Percentiles rank a stretch among this genome's conserved stretches.
Evolutionary conservation across 768 basidiomycete genomes (phyloP).

Genomic region (Boletus rubroflammeus): DNA sequence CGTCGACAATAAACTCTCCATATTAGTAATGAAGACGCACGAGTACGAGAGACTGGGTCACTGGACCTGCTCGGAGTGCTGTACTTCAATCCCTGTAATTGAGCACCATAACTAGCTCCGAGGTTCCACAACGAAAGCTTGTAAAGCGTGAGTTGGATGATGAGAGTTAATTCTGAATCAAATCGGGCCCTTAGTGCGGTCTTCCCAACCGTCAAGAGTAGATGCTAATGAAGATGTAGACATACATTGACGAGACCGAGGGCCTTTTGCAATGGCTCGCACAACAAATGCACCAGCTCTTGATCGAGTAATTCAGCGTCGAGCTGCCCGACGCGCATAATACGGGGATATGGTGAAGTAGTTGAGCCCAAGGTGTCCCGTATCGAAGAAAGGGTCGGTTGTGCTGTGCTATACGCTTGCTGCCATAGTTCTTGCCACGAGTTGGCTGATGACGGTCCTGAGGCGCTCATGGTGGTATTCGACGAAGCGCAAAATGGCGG

Average conservation of each 20-base stretch:
- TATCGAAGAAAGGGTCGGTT: conserved; percentile 50
- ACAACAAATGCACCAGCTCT: conserved; percentile 77
- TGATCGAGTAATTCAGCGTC: conserved; percentile 89
- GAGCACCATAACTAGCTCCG: conserved; percentile 80
- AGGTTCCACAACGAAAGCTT: conserved; percentile 80
- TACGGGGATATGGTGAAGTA: conserved; percentile 38
- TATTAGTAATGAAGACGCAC: conserved; percentile 16
- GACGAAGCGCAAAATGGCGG: background rate
- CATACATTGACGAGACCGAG: conserved; percentile 65
- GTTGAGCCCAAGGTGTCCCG: conserved; percentile 36
- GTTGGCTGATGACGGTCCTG: background rate
- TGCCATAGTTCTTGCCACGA: conserved; percentile 45
- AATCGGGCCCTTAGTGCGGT: conserved; percentile 55
- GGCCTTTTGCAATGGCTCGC: conserved; percentile 76
- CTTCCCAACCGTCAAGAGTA: conserved; percentile 36
- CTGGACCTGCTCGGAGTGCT: conserved; percentile 17
- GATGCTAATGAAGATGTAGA: conserved; percentile 5
- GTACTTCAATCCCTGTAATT: conserved; percentile 76
- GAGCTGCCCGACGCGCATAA: conserved; percentile 83
- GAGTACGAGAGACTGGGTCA: conserved; percentile 13
- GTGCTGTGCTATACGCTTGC: conserved; percentile 60
- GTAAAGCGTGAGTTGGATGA: conserved; percentile 72
- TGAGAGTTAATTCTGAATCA: conserved; percentile 69
- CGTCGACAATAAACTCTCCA: background rate
- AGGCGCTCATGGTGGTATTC: conserved; percentile 14